Evolutionary conservation across 768 basidiomycete genomes (phyloP), one percentile per base, ranked within the genome.

Genomic region (Chalciporus sphaerocephalus): DNA sequence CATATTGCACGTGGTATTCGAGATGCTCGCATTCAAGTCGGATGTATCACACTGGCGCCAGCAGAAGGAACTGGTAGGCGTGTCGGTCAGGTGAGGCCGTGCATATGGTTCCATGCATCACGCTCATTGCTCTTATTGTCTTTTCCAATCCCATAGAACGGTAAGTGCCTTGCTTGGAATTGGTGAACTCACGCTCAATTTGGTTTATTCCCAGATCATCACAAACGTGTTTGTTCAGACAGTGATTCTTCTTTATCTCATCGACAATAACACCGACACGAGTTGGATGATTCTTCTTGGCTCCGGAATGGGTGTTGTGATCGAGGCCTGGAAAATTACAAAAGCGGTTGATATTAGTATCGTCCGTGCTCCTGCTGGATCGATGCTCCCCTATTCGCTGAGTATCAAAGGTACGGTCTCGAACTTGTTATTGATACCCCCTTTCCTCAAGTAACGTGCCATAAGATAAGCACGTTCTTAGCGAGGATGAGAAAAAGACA

Each of bases 281-380:
- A 92, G 86, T 58, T 95, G 91, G 87, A 97, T 97, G 91, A 97
- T 98, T 65, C 76, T 97, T 20, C 78, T 92, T 65, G 85, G 87
- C 4, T 90, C 87, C 44, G 90, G 88, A 9, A 78, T 82, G 63
- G 87, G 90, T 34, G 77, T 89, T 34, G 55, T 89, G 23, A 81
- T 92, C 46, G 95, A 97, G 67, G 92, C 90, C 2, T 97, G 93
- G 94, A 97, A 97, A 84, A 85, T 91, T 57, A 88, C 85, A 4
- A 88, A 90, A 72, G 92, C 94, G 13, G 89, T 96, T 44, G 89
- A 97, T 62, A 87, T 98, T 60, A 75, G 70, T 22, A 38, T 98
- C 37, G 69, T 81, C 15, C 66, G 79, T 25, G 64, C 87, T 8
- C 71, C 80, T 30, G 60, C 81, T 5, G 87, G 85, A 17, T 81